Conservation (phyloP, 2,329 filamentous ascomycete species). For the Alternaria brassicicola region DNA sequence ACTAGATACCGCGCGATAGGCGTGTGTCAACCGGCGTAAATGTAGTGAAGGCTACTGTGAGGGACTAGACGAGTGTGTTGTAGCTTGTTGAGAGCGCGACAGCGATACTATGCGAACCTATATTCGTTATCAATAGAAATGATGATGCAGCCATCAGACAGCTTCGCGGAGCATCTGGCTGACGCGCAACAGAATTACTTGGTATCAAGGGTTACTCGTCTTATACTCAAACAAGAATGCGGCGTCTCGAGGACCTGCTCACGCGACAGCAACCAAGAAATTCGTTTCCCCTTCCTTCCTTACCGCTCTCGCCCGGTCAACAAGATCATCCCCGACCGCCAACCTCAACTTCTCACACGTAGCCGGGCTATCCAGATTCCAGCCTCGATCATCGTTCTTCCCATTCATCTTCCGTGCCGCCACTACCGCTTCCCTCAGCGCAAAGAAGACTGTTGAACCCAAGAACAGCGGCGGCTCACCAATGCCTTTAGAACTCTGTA, state of each 20-base stretch:
- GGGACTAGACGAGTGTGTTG: neutral
- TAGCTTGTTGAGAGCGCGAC: neutral
- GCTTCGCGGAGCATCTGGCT: neutral
- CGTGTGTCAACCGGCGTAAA: neutral
- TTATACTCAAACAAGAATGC: neutral
- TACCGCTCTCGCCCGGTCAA: conserved; percentile 70
- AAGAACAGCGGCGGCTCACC: conserved; percentile 77
- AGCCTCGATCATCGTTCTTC: conserved; percentile 51
- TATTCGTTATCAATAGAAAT: neutral
- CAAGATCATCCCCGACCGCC: conserved; percentile 78
- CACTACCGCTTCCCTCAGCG: conserved; percentile 79
- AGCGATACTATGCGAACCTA: neutral
- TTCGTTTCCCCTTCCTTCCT: conserved; percentile 70
- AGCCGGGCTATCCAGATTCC: conserved; percentile 74
- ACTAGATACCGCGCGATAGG: conserved; percentile 1
- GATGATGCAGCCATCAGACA: neutral
- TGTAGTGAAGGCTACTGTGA: neutral
- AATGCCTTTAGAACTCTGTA: conserved; percentile 80
- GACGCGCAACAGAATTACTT: too few relatives aligned
- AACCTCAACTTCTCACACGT: conserved; percentile 81
- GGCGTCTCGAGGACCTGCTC: neutral
- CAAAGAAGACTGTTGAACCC: conserved; percentile 84
- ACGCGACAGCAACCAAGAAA: conserved; percentile 41
- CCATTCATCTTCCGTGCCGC: conserved; percentile 65
- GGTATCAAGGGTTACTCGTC: neutral